A percentile compares a stretch with the other conserved stretches of the same genome.
Conservation (phyloP, 192 early-diverging fungal genomes). For the Linnemannia exigua region DNA sequence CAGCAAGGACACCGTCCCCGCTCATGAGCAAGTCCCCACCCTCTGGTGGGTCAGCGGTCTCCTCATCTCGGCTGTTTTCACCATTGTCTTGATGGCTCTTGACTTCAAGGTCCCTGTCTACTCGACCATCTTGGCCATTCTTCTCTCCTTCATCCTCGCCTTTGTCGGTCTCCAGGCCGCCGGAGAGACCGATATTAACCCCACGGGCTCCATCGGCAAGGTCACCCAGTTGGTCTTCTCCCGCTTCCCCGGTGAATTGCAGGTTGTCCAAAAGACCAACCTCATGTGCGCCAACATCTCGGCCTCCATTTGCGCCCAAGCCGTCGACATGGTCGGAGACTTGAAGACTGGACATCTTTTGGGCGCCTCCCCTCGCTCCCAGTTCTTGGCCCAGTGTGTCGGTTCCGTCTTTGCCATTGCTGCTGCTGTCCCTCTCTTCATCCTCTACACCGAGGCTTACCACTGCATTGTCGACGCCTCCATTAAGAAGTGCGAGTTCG, state of each 20-base stretch:
- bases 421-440: constrained; percentile 68
- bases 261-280: constrained; percentile 67
- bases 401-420: constrained; percentile 74
- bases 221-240: constrained; percentile 78
- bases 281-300: constrained; percentile 73
- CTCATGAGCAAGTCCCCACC: constrained; percentile 63
- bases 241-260: constrained; percentile 62
- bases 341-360: constrained; percentile 80
- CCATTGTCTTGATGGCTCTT: constrained; percentile 66
- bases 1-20: constrained; percentile 56
- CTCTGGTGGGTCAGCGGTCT: constrained; percentile 69
- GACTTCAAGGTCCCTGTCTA: constrained; percentile 71
- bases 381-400: constrained; percentile 75
- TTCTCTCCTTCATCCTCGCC: constrained; percentile 74
- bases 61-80: constrained; percentile 65
- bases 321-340: constrained; percentile 82
- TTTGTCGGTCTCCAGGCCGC: constrained; percentile 75
- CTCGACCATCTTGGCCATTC: constrained; percentile 68
- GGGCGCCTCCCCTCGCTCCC: constrained; percentile 73
- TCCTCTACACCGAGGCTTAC: constrained; percentile 74
- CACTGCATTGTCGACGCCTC: constrained; percentile 65
- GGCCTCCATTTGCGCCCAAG: constrained; percentile 66
- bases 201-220: constrained; percentile 74
- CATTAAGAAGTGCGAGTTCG: constrained; percentile 62
- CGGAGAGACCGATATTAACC: constrained; percentile 80